Conservation (phyloP, 2,329 filamentous ascomycete species). For the Talaromyces atroroseus region DNA sequence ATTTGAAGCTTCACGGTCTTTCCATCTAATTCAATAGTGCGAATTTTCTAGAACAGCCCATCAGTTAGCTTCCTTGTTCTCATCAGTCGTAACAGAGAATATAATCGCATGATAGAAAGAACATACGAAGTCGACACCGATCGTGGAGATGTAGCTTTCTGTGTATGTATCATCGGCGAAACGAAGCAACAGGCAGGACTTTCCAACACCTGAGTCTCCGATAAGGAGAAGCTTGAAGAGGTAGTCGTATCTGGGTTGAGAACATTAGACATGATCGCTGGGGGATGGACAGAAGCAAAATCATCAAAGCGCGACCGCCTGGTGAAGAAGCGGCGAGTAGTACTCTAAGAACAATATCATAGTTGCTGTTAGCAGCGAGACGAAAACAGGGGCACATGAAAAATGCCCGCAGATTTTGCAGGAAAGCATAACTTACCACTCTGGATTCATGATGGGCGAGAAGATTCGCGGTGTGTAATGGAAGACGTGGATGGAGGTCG, state of each 20-base stretch:
- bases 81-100: background rate
- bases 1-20: conserved; percentile 99
- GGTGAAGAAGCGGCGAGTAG: conserved; percentile 3
- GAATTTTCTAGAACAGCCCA: conserved; percentile 80
- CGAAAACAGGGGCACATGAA: background rate
- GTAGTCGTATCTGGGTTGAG: conserved; percentile 85
- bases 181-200: conserved; percentile 95
- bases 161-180: conserved; percentile 99
- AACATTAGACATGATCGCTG: conserved; percentile 4
- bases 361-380: conserved; percentile 4
- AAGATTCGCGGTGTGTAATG: conserved; percentile 1
- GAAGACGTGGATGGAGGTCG: conserved; percentile 3
- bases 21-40: conserved; percentile 97
- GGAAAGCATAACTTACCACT: conserved; percentile 37
- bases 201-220: conserved; percentile 99
- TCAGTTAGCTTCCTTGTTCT: background rate
- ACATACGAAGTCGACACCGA: conserved; percentile 97
- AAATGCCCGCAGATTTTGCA: background rate
- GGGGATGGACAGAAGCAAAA: background rate
- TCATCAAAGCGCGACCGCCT: conserved; percentile 1
- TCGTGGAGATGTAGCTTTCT: conserved; percentile 99
- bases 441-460: conserved; percentile 43
- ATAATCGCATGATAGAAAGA: conserved; percentile 2
- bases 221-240: conserved; percentile 99
- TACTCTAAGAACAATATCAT: conserved; percentile 21